Conservation (phyloP, 257 asterid species). For the Plantago ovata region DNA sequence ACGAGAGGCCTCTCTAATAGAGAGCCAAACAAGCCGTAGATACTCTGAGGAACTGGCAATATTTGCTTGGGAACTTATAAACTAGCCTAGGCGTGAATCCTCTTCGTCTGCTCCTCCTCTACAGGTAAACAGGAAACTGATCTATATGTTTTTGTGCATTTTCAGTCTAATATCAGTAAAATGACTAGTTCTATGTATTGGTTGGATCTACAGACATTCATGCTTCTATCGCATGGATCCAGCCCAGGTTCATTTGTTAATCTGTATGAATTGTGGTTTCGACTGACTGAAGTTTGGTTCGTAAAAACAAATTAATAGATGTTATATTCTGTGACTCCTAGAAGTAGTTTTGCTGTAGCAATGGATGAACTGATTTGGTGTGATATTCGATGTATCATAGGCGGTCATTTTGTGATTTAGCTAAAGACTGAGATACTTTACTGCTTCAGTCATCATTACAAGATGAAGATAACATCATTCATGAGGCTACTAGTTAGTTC, state of each 20-base stretch:
- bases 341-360: background rate
- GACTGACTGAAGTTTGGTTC: background rate
- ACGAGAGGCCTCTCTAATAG: too few species aligned
- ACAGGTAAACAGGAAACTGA: constrained; percentile 29
- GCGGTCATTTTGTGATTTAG: background rate
- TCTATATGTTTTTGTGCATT: background rate
- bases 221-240: too few species aligned
- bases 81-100: constrained; percentile 53
- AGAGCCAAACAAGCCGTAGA: too few species aligned
- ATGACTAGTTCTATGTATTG: background rate
- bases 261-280: background rate
- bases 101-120: constrained; percentile 40
- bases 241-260: too few species aligned
- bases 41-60: constrained; percentile 50
- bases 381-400: background rate
- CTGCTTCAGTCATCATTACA: too few species aligned
- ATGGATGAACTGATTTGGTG: background rate
- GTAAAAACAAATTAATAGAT: background rate
- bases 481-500: background rate
- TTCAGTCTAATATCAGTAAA: background rate
- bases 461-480: too few species aligned
- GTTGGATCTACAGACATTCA: background rate
- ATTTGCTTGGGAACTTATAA: constrained; percentile 66
- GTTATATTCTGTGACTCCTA: too few species aligned
- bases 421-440: background rate